A percentile compares a stretch with the other conserved stretches of the same genome.
Evolutionary conservation across 768 basidiomycete genomes (phyloP).

Genomic region (Omphalotus guepiniiformis): DNA sequence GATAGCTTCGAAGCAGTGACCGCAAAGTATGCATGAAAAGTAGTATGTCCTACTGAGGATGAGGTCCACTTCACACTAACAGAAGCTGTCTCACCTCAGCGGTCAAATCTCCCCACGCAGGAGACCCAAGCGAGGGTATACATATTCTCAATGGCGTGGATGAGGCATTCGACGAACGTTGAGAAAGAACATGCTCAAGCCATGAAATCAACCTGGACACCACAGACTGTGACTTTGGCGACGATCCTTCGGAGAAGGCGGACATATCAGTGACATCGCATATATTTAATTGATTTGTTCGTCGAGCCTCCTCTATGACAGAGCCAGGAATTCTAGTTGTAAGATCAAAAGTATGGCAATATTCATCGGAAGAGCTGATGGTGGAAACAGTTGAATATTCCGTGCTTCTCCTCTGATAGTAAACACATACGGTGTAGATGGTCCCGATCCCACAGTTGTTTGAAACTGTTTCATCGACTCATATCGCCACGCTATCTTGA

Average conservation of each 20-base stretch:
- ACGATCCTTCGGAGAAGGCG: neutral
- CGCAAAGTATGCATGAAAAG: slow-evolving; percentile 71
- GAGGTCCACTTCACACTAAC: neutral
- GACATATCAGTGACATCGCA: slow-evolving; percentile 14
- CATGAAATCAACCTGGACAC: slow-evolving; percentile 20
- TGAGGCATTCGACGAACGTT: slow-evolving; percentile 19
- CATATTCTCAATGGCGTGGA: slow-evolving; percentile 52
- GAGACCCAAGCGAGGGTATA: slow-evolving; percentile 57
- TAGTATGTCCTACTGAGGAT: slow-evolving; percentile 52
- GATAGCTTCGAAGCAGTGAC: slow-evolving; percentile 49
- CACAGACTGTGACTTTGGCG: slow-evolving; percentile 6
- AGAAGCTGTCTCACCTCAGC: slow-evolving; percentile 40
- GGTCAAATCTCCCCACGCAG: slow-evolving; percentile 63
- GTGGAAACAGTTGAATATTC: too few relatives aligned
- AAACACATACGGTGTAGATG: slow-evolving; percentile 47
- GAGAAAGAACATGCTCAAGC: slow-evolving; percentile 25
- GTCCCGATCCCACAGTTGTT: slow-evolving; percentile 62
- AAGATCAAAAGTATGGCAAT: slow-evolving; percentile 72
- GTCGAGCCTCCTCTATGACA: slow-evolving; percentile 40
- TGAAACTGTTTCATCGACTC: slow-evolving; percentile 90
- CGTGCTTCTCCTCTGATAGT: too few relatives aligned
- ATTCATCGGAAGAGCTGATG: slow-evolving; percentile 56
- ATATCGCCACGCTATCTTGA: slow-evolving; percentile 98
- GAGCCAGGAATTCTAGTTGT: slow-evolving; percentile 53
- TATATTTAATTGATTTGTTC: slow-evolving; percentile 33